Base-by-base conservation (phyloP, 305 asterid genomes). In the Solanum hybrid region DNA sequence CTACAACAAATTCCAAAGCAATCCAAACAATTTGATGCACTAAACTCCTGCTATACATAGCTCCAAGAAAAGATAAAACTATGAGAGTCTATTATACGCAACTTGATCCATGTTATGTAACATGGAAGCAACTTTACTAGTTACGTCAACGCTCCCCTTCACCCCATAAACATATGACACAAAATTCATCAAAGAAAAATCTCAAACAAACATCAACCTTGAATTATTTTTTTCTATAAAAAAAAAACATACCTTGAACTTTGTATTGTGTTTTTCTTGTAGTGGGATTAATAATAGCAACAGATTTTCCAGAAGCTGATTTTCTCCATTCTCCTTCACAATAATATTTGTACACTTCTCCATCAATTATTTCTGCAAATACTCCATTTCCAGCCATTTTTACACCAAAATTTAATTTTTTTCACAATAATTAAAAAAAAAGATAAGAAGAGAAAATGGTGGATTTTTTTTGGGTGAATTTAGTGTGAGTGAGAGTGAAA, bases 301-400 rank as follows among this genome's bases (percentile, higher is more conserved):
- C 99, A 77, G 98, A 89, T 39, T 97, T 96, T 1, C 96, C 98
- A 41, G 99, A 96, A 7, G 96, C 89, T 75, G 98, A 96, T 36
- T 89, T 93, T 90, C 91, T 96, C 99, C 99, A 97, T 89, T 95
- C 99, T 87, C 99, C 98, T 86, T 97, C 98, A 13, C 93, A 94
- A 87, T 96, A 96, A 91, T 95, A 97, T 91, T 95, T 96, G 89
- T 90, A 97, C 86, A 93, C 98, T 86, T 95, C 99, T 12, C 96
- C 98, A 45, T 97, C 98, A 75, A 94, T 90, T 38, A 96, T 96
- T 89, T 96, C 99, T 10, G 92, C 91, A 92, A 97, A 97, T 89
- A 88, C 97, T 76, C 98, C 99, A 41, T 61, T 91, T 29, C 98
- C 98, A 79, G 99, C 98, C 98, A 96, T 97, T 90, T 92, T 39